Percentiles rank a stretch among this genome's conserved stretches.
These are phyloP conservation scores for Torulaspora quercuum DNA, from an alignment of 805 yeast genomes.

Conservation along the genomic window DNA sequence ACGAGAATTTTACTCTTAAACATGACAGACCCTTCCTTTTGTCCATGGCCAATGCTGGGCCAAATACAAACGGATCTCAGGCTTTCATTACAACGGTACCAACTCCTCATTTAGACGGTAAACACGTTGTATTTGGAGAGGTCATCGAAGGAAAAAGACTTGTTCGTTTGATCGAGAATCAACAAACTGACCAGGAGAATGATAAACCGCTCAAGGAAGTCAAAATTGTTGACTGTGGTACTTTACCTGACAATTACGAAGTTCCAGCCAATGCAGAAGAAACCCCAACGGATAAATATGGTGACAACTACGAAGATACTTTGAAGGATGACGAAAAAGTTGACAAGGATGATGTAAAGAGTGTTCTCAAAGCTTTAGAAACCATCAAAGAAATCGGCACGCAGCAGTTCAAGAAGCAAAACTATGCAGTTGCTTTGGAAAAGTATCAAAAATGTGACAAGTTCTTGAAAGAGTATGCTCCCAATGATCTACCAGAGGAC, in stretches of 20 bases:
- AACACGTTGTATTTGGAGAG: constrained; percentile 95
- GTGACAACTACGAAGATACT: constrained; percentile 75
- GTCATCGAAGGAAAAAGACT: constrained; percentile 78
- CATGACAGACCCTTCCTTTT: constrained; percentile 85
- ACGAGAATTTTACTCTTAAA: constrained; percentile 72
- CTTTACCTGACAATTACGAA: constrained; percentile 56
- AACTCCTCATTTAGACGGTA: constrained; percentile 92
- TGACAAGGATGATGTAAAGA: constrained; percentile 54
- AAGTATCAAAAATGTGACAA: constrained; percentile 73
- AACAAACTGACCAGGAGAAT: constrained; percentile 52
- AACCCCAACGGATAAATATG: constrained; percentile 69
- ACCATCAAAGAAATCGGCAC: constrained; percentile 77
- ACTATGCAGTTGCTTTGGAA: constrained; percentile 50
- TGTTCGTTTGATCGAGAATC: constrained; percentile 72
- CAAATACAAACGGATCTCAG: constrained; percentile 93
- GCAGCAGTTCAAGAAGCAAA: constrained; percentile 61
- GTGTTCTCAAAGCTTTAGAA: constrained; percentile 63
- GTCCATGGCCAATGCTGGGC: constrained; percentile 97
- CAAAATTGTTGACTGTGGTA: constrained; percentile 75
- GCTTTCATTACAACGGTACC: constrained; percentile 89
- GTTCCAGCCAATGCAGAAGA: constrained; percentile 44
- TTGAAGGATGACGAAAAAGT: constrained; percentile 71
- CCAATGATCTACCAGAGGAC: constrained; percentile 49
- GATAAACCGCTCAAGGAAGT: constrained; percentile 75
- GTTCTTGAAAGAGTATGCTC: constrained; percentile 69